These are phyloP conservation scores for Boletus sp. DNA, from an alignment of 768 basidiomycete species.

Conservation along the genomic window DNA sequence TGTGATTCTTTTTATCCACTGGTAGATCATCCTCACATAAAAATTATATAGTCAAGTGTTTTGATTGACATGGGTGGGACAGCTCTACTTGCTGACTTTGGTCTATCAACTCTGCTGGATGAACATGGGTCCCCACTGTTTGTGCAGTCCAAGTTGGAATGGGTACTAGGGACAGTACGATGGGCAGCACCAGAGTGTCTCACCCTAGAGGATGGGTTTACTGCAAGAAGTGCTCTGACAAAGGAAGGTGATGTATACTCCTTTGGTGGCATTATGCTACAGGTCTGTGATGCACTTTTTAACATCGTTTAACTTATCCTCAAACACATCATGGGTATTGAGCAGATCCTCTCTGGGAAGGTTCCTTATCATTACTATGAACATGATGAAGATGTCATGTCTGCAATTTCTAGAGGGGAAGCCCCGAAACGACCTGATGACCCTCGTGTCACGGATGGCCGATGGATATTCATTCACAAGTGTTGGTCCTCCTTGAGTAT, in stretches of 20 bases:
- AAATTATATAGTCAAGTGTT: not conserved
- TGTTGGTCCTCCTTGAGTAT: too few relatives aligned
- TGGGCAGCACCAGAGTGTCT: not conserved
- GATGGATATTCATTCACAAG: too few relatives aligned
- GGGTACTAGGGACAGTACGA: not conserved
- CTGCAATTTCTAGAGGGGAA: too few relatives aligned
- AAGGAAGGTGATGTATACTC: not conserved
- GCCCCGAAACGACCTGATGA: too few relatives aligned
- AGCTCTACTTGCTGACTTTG: not conserved
- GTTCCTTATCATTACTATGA: too few relatives aligned
- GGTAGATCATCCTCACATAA: too few relatives aligned
- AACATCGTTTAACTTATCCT: too few relatives aligned
- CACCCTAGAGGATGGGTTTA: too few relatives aligned
- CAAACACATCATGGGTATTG: too few relatives aligned
- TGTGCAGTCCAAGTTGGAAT: not conserved
- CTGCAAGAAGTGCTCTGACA: not conserved
- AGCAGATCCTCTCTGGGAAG: too few relatives aligned
- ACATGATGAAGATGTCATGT: too few relatives aligned
- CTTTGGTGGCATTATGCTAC: not conserved
- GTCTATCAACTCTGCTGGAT: not conserved
- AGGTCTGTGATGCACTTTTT: not conserved
- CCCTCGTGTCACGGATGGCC: too few relatives aligned
- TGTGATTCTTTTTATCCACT: not conserved
- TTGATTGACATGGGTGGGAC: not conserved
- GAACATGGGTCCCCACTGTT: not conserved